Base-by-base conservation (phyloP, 108 stramenopile genomes). In the Nannochloropsis gaditana region DNA sequence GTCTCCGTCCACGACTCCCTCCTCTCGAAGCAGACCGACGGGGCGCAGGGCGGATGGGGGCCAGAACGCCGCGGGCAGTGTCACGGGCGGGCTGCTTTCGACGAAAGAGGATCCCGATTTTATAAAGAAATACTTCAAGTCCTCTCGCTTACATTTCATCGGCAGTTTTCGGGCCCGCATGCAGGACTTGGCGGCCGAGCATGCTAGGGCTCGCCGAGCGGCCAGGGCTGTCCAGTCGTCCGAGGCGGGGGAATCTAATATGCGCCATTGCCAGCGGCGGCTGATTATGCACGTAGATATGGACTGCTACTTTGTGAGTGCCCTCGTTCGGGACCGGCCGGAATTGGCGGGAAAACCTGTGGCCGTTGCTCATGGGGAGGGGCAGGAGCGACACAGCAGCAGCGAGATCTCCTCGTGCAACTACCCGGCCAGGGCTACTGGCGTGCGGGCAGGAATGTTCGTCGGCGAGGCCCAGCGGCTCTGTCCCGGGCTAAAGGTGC, bases 261-360 rank as follows among this genome's bases (percentile, higher is more conserved):
- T n/a, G 15, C 59, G 19, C 8, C 8, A 8, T 0, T 1, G 21
- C 9, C 83, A 43, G 11, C 10, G 17, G 43, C 91, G 94, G 79
- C 93, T 93, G 80, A 93, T 97, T 21, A 92, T 97, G 82, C 96
- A 96, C 83, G 93, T 96, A 5, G 96, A 97, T 85, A 96, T 97
- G 96, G 96, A 97, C 90, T 96, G 95, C 87, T 97, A 96, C 92
- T 97, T 97, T 91, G 96, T 94, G 0, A 83, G 92, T 47, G 96
- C 96, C 79, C 93, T 91, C 10, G 86, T 96, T 21, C 93, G 93
- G 43, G 92, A 93, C n/a, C 94, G 88, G 84, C 95, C 96, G 6
- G 91, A 96, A 50, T 93, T 95, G 80, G 80, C 85, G 84, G 87
- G 92, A 47, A 90, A 93, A 85, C 95, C 96, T 2, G 95, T 97